Evolutionary conservation across 2,329 filamentous ascomycete genomes (phyloP), one percentile per base, ranked within the genome.

Genomic region (Xylariaceae sp.): DNA sequence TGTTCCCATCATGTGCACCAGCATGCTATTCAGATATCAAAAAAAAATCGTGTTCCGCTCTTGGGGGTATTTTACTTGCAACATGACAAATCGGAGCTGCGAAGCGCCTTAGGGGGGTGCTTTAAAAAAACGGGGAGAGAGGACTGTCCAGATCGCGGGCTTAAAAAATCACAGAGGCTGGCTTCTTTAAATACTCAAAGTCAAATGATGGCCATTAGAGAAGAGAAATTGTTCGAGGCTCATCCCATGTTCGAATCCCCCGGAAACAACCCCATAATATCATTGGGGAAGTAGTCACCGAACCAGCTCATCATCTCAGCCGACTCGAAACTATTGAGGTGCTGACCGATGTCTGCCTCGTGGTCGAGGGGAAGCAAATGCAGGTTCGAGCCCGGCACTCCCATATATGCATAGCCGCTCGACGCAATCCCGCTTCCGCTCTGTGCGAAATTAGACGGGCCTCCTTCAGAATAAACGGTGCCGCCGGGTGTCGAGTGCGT

Each of bases 221-320:
- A 11, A 26, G 22, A 11, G 22, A 6, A 26, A 11, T 26, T 11
- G 22, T 26, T 6, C 22, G 22, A 11, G 9, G 12, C 15, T 53
- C 38, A 48, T 39, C 49, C 37, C 45, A 59, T 50, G 28, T 42
- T 48, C 12, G 52, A 48, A 37, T 57, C 57, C 1, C 53, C 54
- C 0, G 54, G 44, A 11, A 54, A 61, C n/a, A 61, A 31, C 15
- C 56, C 56, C 16, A 59, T 51, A 19, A 61, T 55, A 16, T 63
- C 59, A 7, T 45, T 55, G 1, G 60, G 60, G 19, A 60, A 55
- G 32, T 61, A 63, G 9, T 63, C 59, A 4, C 60, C 60, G 34
- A 62, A 58, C 60, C 60, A 63, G 49, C 57, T 60, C 41, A 62
- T 45, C 60, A 63, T 63, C 41, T 63, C 60, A 4, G 53, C 53